Conservation (phyloP, 2,329 filamentous ascomycete genomes). For the Cladophialophora carrionii region DNA sequence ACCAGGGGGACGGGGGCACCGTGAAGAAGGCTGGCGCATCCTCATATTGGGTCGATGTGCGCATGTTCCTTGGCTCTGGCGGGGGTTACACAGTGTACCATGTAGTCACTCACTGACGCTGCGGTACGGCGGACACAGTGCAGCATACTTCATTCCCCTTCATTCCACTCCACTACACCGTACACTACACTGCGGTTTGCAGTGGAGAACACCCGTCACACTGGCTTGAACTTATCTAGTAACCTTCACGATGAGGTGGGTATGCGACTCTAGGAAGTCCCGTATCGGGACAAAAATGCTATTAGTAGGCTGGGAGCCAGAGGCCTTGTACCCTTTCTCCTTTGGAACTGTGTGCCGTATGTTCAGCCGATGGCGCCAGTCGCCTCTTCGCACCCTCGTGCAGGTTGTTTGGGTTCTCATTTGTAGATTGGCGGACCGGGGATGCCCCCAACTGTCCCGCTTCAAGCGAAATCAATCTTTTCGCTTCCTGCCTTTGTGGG, state of each 20-base stretch:
- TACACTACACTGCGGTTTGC: background rate
- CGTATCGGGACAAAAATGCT: too few relatives aligned
- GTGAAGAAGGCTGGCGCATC: too few relatives aligned
- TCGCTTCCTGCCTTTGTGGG: background rate
- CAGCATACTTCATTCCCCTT: background rate
- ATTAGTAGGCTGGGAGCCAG: too few relatives aligned
- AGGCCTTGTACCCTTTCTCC: background rate
- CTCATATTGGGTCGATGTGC: too few relatives aligned
- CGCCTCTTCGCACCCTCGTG: background rate
- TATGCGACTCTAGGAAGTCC: background rate
- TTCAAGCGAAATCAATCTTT: background rate
- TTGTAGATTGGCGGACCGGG: background rate
- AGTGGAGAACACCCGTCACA: background rate
- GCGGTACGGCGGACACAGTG: too few relatives aligned
- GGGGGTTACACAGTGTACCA: too few relatives aligned
- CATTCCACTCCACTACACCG: background rate
- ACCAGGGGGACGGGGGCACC: too few relatives aligned
- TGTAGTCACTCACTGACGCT: background rate
- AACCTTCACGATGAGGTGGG: background rate
- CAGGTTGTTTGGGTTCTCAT: background rate
- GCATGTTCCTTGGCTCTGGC: too few relatives aligned
- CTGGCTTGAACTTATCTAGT: background rate
- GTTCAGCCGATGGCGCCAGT: too few relatives aligned
- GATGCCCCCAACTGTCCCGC: background rate
- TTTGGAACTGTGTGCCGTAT: background rate